A percentile compares a stretch with the other conserved stretches of the same genome.
These are phyloP conservation scores for Globisporangium sylvaticum DNA, from an alignment of 352 stramenopile genomes.

Conservation along the genomic window DNA sequence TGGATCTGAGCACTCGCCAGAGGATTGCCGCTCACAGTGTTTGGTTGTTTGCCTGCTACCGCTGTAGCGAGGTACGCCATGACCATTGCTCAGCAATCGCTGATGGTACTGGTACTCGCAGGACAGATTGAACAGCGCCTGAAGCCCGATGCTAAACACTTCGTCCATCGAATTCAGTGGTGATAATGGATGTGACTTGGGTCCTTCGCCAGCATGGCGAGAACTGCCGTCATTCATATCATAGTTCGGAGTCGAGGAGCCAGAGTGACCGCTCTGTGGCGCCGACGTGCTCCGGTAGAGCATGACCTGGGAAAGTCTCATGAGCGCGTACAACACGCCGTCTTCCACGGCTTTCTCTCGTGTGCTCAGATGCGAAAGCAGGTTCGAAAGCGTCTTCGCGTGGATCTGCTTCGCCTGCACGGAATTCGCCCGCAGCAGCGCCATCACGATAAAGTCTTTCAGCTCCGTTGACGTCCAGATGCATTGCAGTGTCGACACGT, in stretches of 20 bases:
- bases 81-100: constrained; percentile 71
- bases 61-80: constrained; percentile 62
- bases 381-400: constrained; percentile 74
- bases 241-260: not conserved
- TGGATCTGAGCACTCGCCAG: not conserved
- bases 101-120: constrained; percentile 64
- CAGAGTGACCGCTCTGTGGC: constrained; percentile 5
- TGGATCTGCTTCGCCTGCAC: constrained; percentile 81
- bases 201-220: not conserved
- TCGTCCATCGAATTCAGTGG: constrained; percentile 33
- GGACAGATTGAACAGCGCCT: constrained; percentile 76
- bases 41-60: constrained; percentile 29
- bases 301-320: constrained; percentile 75
- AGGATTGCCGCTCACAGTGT: not conserved
- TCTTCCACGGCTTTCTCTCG: constrained; percentile 64
- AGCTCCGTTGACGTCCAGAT: constrained; percentile 74
- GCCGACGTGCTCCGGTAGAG: constrained; percentile 13
- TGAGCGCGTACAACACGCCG: constrained; percentile 73
- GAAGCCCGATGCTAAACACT: constrained; percentile 63
- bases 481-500: constrained; percentile 60
- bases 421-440: constrained; percentile 70
- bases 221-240: not conserved
- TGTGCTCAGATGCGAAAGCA: constrained; percentile 55
- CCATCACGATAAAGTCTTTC: constrained; percentile 82
- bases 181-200: not conserved